phyloP scores from a whole-genome alignment of 441 rosid genomes.

The Eruca vesicaria region DNA sequence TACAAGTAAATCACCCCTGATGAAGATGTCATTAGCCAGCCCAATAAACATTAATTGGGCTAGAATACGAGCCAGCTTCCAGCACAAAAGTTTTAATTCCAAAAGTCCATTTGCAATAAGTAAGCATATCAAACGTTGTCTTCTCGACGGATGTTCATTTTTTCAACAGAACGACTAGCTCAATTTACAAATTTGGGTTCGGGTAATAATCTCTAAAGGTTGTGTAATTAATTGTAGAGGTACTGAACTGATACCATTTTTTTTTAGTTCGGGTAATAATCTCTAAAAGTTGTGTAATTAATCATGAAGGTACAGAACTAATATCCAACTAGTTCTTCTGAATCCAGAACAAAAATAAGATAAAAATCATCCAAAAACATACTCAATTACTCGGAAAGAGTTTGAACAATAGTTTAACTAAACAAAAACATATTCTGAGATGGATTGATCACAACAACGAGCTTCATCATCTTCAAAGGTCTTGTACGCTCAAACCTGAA shows the following conservation, averaged over 20 bases:
- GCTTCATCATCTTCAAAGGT: not conserved
- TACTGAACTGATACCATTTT: not conserved
- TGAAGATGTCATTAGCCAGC: not conserved
- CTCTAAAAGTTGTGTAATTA: not conserved
- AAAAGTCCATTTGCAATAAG: not conserved
- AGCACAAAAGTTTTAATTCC: not conserved
- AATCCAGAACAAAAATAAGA: not conserved
- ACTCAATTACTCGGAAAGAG: not conserved
- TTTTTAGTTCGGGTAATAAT: no score
- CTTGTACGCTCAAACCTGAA: not conserved
- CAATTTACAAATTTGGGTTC: not conserved
- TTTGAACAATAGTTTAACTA: constrained; percentile 3
- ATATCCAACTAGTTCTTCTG: not conserved
- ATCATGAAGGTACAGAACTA: not conserved
- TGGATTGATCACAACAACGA: not conserved
- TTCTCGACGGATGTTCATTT: not conserved
- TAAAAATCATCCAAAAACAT: constrained; percentile 1
- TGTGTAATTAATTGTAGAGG: not conserved
- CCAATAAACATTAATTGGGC: not conserved
- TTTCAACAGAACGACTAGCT: not conserved
- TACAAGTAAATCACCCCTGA: not conserved
- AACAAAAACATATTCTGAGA: not conserved
- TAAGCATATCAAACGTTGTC: not conserved
- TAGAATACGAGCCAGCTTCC: not conserved
- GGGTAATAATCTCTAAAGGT: not conserved